A percentile compares a stretch with the other conserved stretches of the same genome.
phyloP scores from a whole-genome alignment of 768 basidiomycete species.

The Rickenella mellea region DNA sequence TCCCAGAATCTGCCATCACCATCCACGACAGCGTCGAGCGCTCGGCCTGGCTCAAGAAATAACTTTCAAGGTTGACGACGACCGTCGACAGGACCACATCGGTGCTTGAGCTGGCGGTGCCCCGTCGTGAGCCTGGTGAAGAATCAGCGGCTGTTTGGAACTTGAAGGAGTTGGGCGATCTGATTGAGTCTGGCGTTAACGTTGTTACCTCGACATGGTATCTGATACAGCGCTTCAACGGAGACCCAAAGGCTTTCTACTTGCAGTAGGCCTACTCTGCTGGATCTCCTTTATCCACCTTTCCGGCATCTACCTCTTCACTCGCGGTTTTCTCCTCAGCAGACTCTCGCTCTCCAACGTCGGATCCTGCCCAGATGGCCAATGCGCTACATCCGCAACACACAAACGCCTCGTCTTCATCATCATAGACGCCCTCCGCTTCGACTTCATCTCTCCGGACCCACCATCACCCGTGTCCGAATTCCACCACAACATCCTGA shows the following conservation, averaged over 20 bases:
- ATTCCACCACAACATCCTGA: slow-evolving; percentile 76
- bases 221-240: too few species aligned
- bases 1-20: too few species aligned
- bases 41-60: too few species aligned
- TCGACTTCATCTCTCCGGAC: slow-evolving; percentile 80
- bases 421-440: slow-evolving; percentile 87
- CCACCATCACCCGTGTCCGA: slow-evolving; percentile 47
- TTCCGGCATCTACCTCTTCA: slow-evolving; percentile 82
- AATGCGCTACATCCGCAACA: slow-evolving; percentile 47
- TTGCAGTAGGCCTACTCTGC: slow-evolving; percentile 23
- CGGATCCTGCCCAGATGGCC: slow-evolving; percentile 28
- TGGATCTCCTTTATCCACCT: slow-evolving; percentile 64
- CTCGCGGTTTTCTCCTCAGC: slow-evolving; percentile 81
- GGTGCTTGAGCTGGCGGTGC: too few species aligned
- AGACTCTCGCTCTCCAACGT: slow-evolving; percentile 60
- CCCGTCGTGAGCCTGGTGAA: too few species aligned
- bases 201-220: too few species aligned
- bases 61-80: too few species aligned
- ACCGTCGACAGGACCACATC: too few species aligned
- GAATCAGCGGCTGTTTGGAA: too few species aligned
- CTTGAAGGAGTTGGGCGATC: too few species aligned
- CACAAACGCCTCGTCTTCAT: slow-evolving; percentile 77
- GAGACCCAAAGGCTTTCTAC: slow-evolving; percentile 16
- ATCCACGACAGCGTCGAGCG: too few species aligned
- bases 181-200: too few species aligned